Conservation (phyloP, 176 grass and related monocot genomes). For the Triticum aestivum region DNA sequence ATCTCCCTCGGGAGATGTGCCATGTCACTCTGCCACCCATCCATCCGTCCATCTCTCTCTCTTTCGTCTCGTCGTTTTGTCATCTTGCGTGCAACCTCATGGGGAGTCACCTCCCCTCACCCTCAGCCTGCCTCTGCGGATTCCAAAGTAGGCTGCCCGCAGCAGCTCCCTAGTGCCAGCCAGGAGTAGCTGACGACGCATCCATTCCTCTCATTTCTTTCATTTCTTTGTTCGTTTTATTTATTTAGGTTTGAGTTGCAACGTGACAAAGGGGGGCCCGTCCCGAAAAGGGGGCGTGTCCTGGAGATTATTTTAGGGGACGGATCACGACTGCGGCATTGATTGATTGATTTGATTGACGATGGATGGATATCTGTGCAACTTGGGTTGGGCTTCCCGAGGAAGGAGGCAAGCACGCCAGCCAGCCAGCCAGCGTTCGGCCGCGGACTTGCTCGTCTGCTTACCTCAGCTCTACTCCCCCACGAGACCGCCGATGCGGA, state of each 20-base stretch:
- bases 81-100: background rate
- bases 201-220: background rate
- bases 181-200: background rate
- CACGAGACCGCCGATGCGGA: background rate
- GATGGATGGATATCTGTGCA: conserved; percentile 33
- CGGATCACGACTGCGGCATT: background rate
- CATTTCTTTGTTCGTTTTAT: background rate
- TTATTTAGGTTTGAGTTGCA: background rate
- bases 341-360: conserved; percentile 27
- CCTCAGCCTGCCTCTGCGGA: background rate
- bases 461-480: background rate
- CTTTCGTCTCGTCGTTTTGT: background rate
- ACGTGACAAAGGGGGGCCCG: background rate
- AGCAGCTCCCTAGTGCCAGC: background rate
- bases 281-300: conserved; percentile 5
- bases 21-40: background rate
- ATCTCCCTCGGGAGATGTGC: conserved; percentile 49
- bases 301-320: conserved; percentile 15
- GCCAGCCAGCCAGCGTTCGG: background rate
- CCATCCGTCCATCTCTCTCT: background rate
- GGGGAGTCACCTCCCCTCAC: conserved; percentile 9
- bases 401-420: too few relatives aligned
- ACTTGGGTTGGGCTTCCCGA: conserved; percentile 26
- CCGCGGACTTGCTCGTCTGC: background rate
- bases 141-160: background rate